These are phyloP conservation scores for Fusarium burgessii DNA, from an alignment of 2,329 filamentous ascomycete genomes.

Conservation along the genomic window DNA sequence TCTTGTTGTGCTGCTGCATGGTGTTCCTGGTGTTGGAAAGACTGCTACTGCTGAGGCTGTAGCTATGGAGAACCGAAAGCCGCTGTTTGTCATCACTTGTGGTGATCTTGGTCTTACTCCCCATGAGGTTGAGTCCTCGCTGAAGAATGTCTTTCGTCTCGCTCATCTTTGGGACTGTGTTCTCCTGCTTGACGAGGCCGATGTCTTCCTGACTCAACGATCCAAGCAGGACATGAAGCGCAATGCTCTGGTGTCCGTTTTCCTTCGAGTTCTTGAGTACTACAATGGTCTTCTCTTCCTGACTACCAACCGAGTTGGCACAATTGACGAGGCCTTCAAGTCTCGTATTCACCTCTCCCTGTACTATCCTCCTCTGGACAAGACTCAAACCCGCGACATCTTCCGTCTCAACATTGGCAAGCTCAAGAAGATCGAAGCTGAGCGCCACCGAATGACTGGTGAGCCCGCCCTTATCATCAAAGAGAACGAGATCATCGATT, in stretches of 20 bases:
- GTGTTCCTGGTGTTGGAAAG: slow-evolving; percentile 62
- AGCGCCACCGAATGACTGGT: slow-evolving; percentile 53
- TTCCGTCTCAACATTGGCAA: slow-evolving; percentile 56
- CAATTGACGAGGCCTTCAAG: slow-evolving; percentile 63
- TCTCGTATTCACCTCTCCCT: slow-evolving; percentile 60
- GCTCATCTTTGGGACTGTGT: slow-evolving; percentile 56
- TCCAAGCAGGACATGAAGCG: slow-evolving; percentile 49
- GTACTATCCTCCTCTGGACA: slow-evolving; percentile 57
- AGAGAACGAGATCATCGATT: slow-evolving; percentile 52
- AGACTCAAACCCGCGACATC: slow-evolving; percentile 55
- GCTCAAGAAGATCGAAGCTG: slow-evolving; percentile 52
- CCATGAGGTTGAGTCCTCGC: slow-evolving; percentile 54
- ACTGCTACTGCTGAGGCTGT: slow-evolving; percentile 60
- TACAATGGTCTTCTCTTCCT: slow-evolving; percentile 62
- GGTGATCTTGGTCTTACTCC: slow-evolving; percentile 61
- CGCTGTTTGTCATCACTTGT: slow-evolving; percentile 62
- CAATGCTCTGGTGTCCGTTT: slow-evolving; percentile 57
- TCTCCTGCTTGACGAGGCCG: slow-evolving; percentile 54
- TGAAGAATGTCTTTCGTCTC: slow-evolving; percentile 58
- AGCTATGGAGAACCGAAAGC: slow-evolving; percentile 56
- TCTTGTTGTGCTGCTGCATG: slow-evolving; percentile 59
- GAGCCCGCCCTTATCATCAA: slow-evolving; percentile 52
- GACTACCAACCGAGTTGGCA: slow-evolving; percentile 63
- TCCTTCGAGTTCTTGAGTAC: slow-evolving; percentile 61
- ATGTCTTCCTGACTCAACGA: slow-evolving; percentile 51